Conservation (phyloP, 345 rosid genomes). For the Angophora floribunda region DNA sequence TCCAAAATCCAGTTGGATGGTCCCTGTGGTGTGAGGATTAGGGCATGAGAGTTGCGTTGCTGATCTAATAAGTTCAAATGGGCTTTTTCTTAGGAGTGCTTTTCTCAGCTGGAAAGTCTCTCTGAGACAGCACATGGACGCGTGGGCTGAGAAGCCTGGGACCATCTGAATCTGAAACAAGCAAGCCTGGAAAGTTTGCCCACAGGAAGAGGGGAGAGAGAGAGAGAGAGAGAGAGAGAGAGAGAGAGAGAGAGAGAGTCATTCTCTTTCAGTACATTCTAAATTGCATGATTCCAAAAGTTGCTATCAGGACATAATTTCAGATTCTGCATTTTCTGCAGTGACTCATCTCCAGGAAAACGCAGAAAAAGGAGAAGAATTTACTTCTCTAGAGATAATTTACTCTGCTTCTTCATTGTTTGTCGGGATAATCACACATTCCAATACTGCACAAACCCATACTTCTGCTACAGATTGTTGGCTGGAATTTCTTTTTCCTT, state of each 20-base stretch:
- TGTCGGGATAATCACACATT: not conserved
- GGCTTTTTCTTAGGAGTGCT: not conserved
- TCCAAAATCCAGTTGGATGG: not conserved
- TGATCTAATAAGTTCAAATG: not conserved
- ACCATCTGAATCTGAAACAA: slow-evolving; percentile 1
- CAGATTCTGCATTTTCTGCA: not conserved
- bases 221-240: not conserved
- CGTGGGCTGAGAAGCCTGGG: not conserved
- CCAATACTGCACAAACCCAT: not conserved
- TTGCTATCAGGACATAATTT: not conserved
- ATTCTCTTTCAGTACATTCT: not conserved
- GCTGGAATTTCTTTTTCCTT: not conserved
- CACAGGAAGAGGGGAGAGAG: not conserved
- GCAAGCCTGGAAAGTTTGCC: not conserved
- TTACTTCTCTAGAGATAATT: not conserved
- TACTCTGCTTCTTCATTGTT: not conserved
- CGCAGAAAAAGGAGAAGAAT: not conserved
- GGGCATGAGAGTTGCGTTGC: not conserved
- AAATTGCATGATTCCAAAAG: not conserved
- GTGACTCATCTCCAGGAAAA: not conserved
- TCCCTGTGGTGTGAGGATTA: not conserved
- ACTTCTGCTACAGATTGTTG: not conserved
- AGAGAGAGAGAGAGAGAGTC: not conserved
- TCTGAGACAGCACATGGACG: slow-evolving; percentile 8
- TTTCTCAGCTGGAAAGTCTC: not conserved